These are phyloP conservation scores for Durotheca rogersii DNA, from an alignment of 495 filamentous ascomycete genomes.

Conservation along the genomic window DNA sequence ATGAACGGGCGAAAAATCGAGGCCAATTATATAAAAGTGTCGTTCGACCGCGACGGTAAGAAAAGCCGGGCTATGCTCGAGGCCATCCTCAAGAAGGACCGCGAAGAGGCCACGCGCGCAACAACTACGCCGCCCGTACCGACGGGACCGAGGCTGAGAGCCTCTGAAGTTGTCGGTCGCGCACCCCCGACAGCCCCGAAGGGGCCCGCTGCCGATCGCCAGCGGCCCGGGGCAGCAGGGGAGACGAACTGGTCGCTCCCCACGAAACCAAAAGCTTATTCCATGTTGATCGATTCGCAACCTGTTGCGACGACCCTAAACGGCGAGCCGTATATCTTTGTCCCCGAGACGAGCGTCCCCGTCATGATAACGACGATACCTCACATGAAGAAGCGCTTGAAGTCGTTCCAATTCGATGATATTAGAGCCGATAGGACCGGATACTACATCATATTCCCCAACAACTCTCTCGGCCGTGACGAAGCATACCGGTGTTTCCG, in stretches of 20 bases:
- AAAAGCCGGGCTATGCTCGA: conserved; percentile 74
- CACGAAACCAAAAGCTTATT: conserved; percentile 49
- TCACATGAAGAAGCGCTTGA: conserved; percentile 84
- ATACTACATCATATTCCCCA: conserved; percentile 88
- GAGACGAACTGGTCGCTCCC: conserved; percentile 34
- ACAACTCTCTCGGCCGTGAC: conserved; percentile 69
- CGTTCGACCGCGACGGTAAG: conserved; percentile 82
- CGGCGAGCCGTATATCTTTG: conserved; percentile 88
- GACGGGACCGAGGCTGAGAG: conserved; percentile 42
- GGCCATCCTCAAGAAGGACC: conserved; percentile 64
- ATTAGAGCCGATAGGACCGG: conserved; percentile 80
- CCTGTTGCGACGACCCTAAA: conserved; percentile 67
- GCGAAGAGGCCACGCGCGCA: conserved; percentile 50
- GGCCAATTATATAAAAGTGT: conserved; percentile 69
- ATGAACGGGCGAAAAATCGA: conserved; percentile 73
- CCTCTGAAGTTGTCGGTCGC: conserved; percentile 49
- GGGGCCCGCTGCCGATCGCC: conserved; percentile 73
- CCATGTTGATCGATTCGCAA: conserved; percentile 57
- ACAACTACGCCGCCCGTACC: conserved; percentile 38
- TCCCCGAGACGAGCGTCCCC: conserved; percentile 80
- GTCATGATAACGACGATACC: conserved; percentile 78
- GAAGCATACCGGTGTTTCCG: conserved; percentile 77
- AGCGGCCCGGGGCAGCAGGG: conserved; percentile 25
- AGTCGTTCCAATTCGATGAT: conserved; percentile 70
- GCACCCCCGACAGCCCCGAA: conserved; percentile 82